Evolutionary conservation across 139 green algal species (phyloP).

Genomic region (Mesotaenium endlicherianum): DNA sequence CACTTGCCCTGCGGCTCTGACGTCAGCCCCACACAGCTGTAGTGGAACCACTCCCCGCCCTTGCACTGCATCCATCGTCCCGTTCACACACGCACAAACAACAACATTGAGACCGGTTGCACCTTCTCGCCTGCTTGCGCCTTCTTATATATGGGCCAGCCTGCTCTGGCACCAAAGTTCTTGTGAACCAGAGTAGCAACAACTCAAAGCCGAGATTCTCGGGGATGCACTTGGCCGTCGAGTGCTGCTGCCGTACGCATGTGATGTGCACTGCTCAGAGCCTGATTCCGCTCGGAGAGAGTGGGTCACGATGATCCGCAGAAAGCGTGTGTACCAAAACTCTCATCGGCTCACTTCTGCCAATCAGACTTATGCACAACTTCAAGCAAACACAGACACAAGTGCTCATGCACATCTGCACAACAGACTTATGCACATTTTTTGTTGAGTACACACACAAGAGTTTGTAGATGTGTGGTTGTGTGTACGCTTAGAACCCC

Average conservation of each 20-base stretch:
- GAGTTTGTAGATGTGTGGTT: not conserved
- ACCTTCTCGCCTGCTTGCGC: not conserved
- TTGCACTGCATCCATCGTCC: slow-evolving; percentile 39
- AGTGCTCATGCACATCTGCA: not conserved
- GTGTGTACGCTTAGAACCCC: not conserved
- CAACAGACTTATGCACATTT: not conserved
- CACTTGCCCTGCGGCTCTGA: not conserved
- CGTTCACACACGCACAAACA: slow-evolving; percentile 14
- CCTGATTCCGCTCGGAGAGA: too few relatives aligned
- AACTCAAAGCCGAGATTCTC: not conserved
- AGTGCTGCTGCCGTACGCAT: too few relatives aligned
- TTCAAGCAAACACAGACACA: not conserved
- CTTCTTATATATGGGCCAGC: not conserved
- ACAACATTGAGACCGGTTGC: not conserved
- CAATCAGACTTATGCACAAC: not conserved
- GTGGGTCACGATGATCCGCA: too few relatives aligned
- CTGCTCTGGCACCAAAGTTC: not conserved
- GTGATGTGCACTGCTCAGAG: too few relatives aligned
- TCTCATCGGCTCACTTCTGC: too few relatives aligned
- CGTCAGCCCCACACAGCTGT: slow-evolving; percentile 25
- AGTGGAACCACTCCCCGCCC: slow-evolving; percentile 47
- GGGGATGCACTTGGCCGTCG: too few relatives aligned
- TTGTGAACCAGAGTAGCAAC: not conserved
- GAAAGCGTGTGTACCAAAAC: too few relatives aligned
- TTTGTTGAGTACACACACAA: not conserved